Evolutionary conservation across 225 moss, liverwort and hornwort genomes (phyloP), one percentile per base, ranked within the genome.

Genomic region (Neckera pumila): DNA sequence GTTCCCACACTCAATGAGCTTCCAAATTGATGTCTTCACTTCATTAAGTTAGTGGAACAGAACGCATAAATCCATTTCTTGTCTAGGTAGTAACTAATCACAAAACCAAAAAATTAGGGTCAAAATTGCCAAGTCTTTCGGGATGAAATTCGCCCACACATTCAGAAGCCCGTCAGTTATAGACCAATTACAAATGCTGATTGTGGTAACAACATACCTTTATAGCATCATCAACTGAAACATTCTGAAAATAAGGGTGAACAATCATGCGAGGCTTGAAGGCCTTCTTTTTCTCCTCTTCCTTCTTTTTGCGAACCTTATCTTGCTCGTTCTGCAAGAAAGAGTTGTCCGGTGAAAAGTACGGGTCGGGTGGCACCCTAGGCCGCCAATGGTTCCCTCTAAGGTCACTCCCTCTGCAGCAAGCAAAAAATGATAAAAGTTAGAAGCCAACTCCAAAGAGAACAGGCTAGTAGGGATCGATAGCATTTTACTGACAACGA

Each of bases 221-320:
- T 71, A 88, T 92, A 58, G 99, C 99, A 85, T 95, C 99, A 80
- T 93, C 96, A 87, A 97, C 90, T 38, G 99, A 96, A 13, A 99
- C 93, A 81, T 99, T 99, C 73, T 94, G 99, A 89, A 99, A 99
- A 86, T 95, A 95, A 76, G 99, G 99, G 84, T 99, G 99, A 63
- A 99, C 97, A 83, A 99, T 99, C 96, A 97, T 99, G 76, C 99
- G 97, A 86, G 99, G 96, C 85, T 96, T 99, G 84, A 99, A 96
- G 31, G 95, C 95, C 91, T 94, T 96, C 71, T 95, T 95, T 84
- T 96, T 96, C 81, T 96, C 96, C 84, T 99, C 96, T 89, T 99
- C 96, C 85, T 90, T 99, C 81, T 95, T 97, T 89, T 93, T 97
- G 88, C 95, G 94, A 85, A 92, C 95, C 85, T 96, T 99, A 81